Evolutionary conservation across 495 filamentous ascomycete genomes (phyloP), one percentile per base, ranked within the genome.

Genomic region (Gamarada debralockiae): DNA sequence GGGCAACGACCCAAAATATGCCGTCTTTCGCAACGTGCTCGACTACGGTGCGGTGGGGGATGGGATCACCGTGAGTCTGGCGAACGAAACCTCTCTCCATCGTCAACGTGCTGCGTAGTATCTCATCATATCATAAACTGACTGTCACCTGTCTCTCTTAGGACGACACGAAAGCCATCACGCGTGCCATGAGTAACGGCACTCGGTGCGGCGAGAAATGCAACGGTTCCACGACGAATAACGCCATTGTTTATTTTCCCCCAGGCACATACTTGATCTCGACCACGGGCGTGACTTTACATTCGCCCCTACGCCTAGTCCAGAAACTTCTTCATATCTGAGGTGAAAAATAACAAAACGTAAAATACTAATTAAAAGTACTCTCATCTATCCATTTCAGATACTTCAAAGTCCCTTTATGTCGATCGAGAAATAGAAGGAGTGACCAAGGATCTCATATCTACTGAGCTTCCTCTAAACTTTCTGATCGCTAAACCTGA

Each of bases 21-120:
- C 71, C 44, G 74, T 83, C 42, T 83, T 73, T 55, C 75, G 80
- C 48, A 83, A 82, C 53, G 79, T 84, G 29, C 79, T 76, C 57
- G 76, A 79, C 58, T 84, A 70, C 58, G 78, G 78, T 24, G 82
- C 82, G 38, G 52, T 58, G 15, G 42, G 21, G 13, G 56, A 42
- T 10, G 52, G 54, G 39, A 40, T 36, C 17, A 58, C 60, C 6
- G 55, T 50, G 48, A 50, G 48, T 50, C 25, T 36, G 17, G n/a
- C 24, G 48, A 43, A 40, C 27, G 31, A 39, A 18, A 51, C 31
- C 33, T 15, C 33, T 15, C 15, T 36, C 33, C 12, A 36, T 36
- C 33, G 15, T 6, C 12, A 36, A 36, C 33, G 33, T 12, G 12
- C 2, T 36, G 15, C 33, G 12, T 2, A n/a, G n/a, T n/a, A n/a